Percentiles rank a stretch among this genome's conserved stretches.
These are phyloP conservation scores for Ceratobasidium sp. DNA, from an alignment of 1,284 basidiomycete genomes.

Conservation along the genomic window DNA sequence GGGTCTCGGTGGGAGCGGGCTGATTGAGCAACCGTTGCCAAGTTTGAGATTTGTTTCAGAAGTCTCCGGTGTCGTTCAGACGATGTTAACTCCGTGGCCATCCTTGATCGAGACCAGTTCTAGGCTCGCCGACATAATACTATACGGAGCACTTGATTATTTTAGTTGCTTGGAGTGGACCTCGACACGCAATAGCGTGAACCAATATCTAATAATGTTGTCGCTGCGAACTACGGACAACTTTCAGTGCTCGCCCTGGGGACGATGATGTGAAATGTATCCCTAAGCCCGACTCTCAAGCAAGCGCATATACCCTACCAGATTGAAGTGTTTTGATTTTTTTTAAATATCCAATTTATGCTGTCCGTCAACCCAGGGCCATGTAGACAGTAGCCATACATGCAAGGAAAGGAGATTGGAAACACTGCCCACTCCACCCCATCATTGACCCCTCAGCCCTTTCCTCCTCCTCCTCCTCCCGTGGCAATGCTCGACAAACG, in stretches of 20 bases:
- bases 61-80: neutral
- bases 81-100: no score
- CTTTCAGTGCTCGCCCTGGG: neutral
- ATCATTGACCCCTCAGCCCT: no score
- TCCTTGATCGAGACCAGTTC: no score
- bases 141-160: neutral
- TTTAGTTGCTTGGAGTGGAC: neutral
- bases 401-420: no score
- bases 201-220: neutral
- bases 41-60: slow-evolving; percentile 19
- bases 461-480: no score
- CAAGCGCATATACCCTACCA: no score
- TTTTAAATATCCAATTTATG: no score
- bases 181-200: neutral
- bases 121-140: neutral
- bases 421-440: no score
- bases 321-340: no score
- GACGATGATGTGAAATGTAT: neutral
- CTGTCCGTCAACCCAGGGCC: no score
- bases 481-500: no score
- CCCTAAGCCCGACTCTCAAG: neutral
- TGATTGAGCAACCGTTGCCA: neutral
- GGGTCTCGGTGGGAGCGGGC: neutral
- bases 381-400: no score
- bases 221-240: neutral